These are phyloP conservation scores for Colletotrichum paranaense DNA, from an alignment of 2,329 filamentous ascomycete species.

Conservation along the genomic window DNA sequence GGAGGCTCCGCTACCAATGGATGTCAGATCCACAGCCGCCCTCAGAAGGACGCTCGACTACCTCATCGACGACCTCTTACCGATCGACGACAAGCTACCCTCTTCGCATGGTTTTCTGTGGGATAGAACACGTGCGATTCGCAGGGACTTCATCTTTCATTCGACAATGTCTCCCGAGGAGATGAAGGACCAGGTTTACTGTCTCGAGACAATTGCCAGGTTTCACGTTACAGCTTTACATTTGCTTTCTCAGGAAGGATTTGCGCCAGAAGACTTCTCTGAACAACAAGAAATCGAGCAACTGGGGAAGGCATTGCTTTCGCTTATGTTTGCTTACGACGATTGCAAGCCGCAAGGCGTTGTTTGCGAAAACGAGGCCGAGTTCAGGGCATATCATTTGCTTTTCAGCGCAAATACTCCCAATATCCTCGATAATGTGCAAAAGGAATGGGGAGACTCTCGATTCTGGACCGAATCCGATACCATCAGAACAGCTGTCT, in stretches of 20 bases:
- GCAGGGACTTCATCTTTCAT: slow-evolving; percentile 76
- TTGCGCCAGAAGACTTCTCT: slow-evolving; percentile 69
- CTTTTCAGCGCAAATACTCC: slow-evolving; percentile 71
- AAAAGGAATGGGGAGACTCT: slow-evolving; percentile 65
- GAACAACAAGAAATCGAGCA: slow-evolving; percentile 77
- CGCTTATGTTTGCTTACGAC: slow-evolving; percentile 74
- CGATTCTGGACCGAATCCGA: slow-evolving; percentile 65
- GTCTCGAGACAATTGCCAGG: slow-evolving; percentile 73
- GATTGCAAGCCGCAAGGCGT: slow-evolving; percentile 71
- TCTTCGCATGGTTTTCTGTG: slow-evolving; percentile 72
- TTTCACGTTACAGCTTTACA: slow-evolving; percentile 76
- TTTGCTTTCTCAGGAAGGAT: slow-evolving; percentile 67
- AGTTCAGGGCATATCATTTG: slow-evolving; percentile 75
- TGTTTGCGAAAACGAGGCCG: slow-evolving; percentile 70
- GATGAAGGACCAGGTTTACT: slow-evolving; percentile 69
- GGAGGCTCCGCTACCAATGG: slow-evolving; percentile 75
- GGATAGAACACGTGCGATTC: slow-evolving; percentile 75
- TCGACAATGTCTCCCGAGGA: slow-evolving; percentile 69
- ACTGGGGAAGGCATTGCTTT: slow-evolving; percentile 72
- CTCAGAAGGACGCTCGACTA: slow-evolving; percentile 72
- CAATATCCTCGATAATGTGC: slow-evolving; percentile 62
- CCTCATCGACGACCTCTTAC: slow-evolving; percentile 69
- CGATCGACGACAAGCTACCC: slow-evolving; percentile 65
- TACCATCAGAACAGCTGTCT: slow-evolving; percentile 70
- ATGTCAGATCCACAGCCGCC: slow-evolving; percentile 70